phyloP scores from a whole-genome alignment of 176 grass and related monocot genomes.

The Microstegium vimineum region DNA sequence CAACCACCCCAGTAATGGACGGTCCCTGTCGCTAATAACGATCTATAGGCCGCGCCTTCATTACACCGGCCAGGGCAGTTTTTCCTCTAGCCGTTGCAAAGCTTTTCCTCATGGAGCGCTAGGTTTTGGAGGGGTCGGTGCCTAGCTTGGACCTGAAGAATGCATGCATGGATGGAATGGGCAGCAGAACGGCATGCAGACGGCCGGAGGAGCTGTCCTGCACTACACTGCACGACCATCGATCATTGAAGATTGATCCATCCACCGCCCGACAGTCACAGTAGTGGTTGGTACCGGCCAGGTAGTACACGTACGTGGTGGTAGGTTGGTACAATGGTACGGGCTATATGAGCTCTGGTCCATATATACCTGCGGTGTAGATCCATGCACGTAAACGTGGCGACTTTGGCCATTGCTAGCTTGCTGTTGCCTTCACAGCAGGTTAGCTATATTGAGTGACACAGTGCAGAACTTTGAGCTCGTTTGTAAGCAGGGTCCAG shows the following conservation, averaged over 20 bases:
- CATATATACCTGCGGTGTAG: no score
- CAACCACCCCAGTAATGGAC: neutral
- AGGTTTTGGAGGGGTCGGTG: neutral
- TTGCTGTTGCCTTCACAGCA: neutral
- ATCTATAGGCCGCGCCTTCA: neutral
- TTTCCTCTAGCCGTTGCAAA: conserved; percentile 4
- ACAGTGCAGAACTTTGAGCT: no score
- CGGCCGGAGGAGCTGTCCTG: neutral
- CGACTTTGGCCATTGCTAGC: neutral
- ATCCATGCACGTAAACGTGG: neutral
- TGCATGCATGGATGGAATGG: neutral
- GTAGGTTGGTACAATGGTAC: conserved; percentile 8
- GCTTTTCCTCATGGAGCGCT: neutral
- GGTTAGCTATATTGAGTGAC: no score
- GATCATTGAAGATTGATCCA: neutral
- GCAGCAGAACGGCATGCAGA: neutral
- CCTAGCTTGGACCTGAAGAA: conserved; percentile 27
- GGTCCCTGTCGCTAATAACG: neutral
- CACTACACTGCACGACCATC: neutral
- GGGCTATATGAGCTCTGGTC: neutral
- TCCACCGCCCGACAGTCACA: conserved; percentile 1
- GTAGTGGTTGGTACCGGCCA: neutral
- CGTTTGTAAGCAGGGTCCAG: no score
- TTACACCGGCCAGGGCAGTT: neutral
- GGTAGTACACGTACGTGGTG: neutral